phyloP scores from a whole-genome alignment of 495 filamentous ascomycete species.

The Cercophora scortea region DNA sequence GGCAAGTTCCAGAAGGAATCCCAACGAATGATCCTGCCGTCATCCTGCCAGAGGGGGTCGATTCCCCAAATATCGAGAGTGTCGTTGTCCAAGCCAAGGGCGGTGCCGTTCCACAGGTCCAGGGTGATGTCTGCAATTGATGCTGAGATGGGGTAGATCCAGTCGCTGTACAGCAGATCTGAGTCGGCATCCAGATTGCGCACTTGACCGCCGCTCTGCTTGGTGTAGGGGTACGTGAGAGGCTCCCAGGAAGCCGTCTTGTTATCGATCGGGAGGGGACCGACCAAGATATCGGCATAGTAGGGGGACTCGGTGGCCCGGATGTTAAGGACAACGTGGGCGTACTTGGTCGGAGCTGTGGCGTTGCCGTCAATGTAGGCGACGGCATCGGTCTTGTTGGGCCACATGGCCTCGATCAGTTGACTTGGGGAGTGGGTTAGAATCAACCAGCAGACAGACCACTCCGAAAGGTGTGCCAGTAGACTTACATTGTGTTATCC shows the following conservation, averaged over 20 bases:
- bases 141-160: conserved; percentile 21
- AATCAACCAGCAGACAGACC: background rate
- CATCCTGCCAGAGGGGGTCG: conserved; percentile 33
- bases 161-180: conserved; percentile 14
- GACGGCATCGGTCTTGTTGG: conserved; percentile 46
- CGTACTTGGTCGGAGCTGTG: conserved; percentile 35
- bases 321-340: conserved; percentile 36
- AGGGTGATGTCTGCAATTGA: conserved; percentile 19
- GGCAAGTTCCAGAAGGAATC: conserved; percentile 30
- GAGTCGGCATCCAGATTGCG: conserved; percentile 33
- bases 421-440: conserved; percentile 6
- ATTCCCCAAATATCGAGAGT: conserved; percentile 33
- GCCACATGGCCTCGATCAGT: conserved; percentile 40
- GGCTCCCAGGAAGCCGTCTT: conserved; percentile 27
- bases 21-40: conserved; percentile 35
- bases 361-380: conserved; percentile 33
- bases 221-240: conserved; percentile 36
- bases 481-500: conserved; percentile 25
- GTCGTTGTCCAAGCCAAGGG: conserved; percentile 23
- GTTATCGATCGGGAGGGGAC: conserved; percentile 39
- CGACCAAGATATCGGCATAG: conserved; percentile 37
- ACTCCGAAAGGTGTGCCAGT: background rate
- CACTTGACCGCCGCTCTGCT: conserved; percentile 25
- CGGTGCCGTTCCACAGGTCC: conserved; percentile 25
- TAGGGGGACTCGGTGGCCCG: conserved; percentile 33